These are phyloP conservation scores for Cadophora malorum DNA, from an alignment of 2,329 filamentous ascomycete genomes.

Conservation along the genomic window DNA sequence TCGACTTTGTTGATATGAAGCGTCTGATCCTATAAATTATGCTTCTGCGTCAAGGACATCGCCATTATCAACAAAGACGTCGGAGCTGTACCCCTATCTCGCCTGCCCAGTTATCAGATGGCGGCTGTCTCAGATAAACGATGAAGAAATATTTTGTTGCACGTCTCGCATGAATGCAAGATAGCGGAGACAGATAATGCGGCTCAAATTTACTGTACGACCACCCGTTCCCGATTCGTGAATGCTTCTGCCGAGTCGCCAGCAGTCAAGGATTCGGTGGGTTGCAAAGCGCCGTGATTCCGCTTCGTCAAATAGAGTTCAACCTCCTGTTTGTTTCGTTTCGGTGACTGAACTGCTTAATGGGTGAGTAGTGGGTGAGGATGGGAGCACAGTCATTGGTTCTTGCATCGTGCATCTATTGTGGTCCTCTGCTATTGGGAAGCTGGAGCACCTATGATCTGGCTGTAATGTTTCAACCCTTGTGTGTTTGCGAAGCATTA, in stretches of 20 bases:
- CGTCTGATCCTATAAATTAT: neutral
- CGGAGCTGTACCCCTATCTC: neutral
- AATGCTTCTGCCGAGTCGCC: neutral
- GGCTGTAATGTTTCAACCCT: too few species aligned
- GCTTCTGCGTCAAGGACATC: neutral
- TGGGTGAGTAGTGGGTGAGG: too few species aligned
- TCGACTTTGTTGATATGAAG: neutral
- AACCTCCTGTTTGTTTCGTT: neutral
- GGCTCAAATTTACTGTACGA: neutral
- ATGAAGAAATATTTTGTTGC: constrained; percentile 23
- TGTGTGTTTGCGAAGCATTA: too few species aligned
- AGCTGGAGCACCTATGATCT: too few species aligned
- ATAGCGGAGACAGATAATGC: constrained; percentile 18
- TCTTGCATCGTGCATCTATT: too few species aligned
- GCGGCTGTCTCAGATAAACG: neutral
- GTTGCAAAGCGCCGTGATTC: neutral
- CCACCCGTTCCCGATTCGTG: neutral
- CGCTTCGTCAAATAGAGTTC: neutral
- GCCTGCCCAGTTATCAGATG: neutral
- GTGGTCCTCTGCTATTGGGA: too few species aligned
- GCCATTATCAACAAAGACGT: neutral
- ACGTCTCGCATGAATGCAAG: constrained; percentile 30
- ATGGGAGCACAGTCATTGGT: too few species aligned
- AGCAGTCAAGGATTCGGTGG: neutral
- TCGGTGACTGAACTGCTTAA: too few species aligned